Conservation (phyloP, 345 rosid genomes). For the Citrus reticulata region DNA sequence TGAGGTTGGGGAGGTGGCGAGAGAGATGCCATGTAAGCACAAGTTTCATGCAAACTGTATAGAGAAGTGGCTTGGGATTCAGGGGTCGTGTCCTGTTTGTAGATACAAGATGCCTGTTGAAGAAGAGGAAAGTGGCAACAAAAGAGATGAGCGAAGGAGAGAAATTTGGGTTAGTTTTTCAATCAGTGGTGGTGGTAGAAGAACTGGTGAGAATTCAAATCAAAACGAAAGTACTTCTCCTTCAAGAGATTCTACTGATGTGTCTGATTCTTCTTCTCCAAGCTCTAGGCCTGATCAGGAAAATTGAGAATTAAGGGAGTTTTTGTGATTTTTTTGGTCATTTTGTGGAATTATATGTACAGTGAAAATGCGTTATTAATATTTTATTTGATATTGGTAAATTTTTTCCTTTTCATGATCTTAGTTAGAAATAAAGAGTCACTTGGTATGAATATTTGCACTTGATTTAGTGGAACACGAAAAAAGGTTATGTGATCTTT, state of each 20-base stretch:
- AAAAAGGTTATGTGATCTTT: background rate
- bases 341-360: background rate
- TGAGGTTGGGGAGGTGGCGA: constrained; percentile 36
- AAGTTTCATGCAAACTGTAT: constrained; percentile 71
- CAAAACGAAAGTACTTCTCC: constrained; percentile 5
- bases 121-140: constrained; percentile 30
- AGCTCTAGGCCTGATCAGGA: constrained; percentile 18
- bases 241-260: constrained; percentile 15
- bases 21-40: constrained; percentile 84
- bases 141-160: constrained; percentile 35
- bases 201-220: constrained; percentile 20
- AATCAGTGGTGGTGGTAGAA: constrained; percentile 27
- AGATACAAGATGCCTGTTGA: constrained; percentile 77
- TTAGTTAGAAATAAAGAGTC: too few species aligned
- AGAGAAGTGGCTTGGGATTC: constrained; percentile 70
- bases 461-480: too few species aligned
- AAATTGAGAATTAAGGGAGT: constrained; percentile 10
- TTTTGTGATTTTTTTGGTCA: background rate
- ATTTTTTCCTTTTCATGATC: too few species aligned
- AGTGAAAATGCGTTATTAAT: background rate
- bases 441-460: background rate
- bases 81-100: constrained; percentile 86
- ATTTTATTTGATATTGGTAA: background rate
- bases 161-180: constrained; percentile 62
- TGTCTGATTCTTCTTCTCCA: constrained; percentile 12